Evolutionary conservation across 208 protist species (phyloP), one percentile per base, ranked within the genome.

Genomic region (Herpetomonas samuelpessoai): DNA sequence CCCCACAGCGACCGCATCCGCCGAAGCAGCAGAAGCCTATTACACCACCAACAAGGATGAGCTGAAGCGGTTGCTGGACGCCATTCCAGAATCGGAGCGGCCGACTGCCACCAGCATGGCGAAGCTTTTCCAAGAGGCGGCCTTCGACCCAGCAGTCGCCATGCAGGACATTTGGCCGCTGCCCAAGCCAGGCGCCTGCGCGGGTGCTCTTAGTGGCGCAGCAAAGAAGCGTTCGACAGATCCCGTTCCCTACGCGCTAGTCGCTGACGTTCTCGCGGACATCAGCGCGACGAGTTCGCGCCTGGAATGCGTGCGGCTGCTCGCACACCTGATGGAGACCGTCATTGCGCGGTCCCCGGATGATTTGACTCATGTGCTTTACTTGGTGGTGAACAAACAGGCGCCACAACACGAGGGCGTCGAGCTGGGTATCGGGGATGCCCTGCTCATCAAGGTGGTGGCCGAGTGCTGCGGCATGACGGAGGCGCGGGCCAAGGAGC

Each of bases 361-460:
- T 4, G 93, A 98, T 55, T 63, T 99, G 16, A 60, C 98, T 0
- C 53, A 78, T 1, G 72, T 84, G 39, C 72, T 99, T 22, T 99
- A 99, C 74, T 67, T 99, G 21, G 86, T 89, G 9, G 86, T 98
- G 51, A 98, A 98, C 90, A 97, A 97, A 70, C 83, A 99, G 26
- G 96, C 95, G 0, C 98, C 98, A 4, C 82, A 92, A 12, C 98
- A 98, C 67, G 86, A 96, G 47, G 98, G 97, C 0, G 77, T 99
- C 28, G 98, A 99, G 78, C 86, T 99, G 0, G 98, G 98, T 26
- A 90, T 99, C 50, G 98, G 98, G 25, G 98, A 99, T 38, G 83
- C 94, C 4, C 72, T 98, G 7, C 56, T 99, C 12, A 72, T 98
- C 28, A 98, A 99, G 65, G 89, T 93, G 10, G 76, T 99, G 1